These are phyloP conservation scores for Fusarium sp. DNA, from an alignment of 2,329 filamentous ascomycete genomes.

Conservation along the genomic window DNA sequence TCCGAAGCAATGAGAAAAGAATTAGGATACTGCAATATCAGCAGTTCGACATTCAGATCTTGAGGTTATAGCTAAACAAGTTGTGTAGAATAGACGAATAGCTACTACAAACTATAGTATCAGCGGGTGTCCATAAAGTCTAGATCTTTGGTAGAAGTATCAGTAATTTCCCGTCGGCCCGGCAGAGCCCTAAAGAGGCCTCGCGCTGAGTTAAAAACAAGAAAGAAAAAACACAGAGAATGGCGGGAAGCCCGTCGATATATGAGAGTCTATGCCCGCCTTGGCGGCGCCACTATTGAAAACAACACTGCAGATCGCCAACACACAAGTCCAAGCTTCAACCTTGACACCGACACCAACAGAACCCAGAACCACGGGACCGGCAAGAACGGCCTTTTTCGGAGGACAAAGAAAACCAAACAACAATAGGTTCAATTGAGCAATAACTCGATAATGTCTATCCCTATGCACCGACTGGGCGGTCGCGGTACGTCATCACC, in stretches of 20 bases:
- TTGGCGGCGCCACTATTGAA: constrained; percentile 42
- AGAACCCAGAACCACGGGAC: constrained; percentile 17
- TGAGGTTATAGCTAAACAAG: neutral
- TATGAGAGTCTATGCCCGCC: constrained; percentile 13
- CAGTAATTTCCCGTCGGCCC: neutral
- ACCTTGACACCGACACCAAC: constrained; percentile 21
- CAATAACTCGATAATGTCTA: constrained; percentile 50
- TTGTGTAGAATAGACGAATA: too few relatives aligned
- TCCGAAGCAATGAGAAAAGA: neutral
- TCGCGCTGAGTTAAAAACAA: neutral
- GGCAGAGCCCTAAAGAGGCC: constrained; percentile 9
- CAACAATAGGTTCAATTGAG: neutral
- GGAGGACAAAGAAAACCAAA: neutral
- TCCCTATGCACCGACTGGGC: constrained; percentile 61
- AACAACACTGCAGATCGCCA: constrained; percentile 36
- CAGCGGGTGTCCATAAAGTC: neutral
- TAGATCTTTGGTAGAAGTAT: neutral
- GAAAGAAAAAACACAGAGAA: constrained; percentile 1
- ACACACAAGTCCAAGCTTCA: constrained; percentile 35
- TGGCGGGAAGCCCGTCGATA: constrained; percentile 3
- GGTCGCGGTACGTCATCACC: constrained; percentile 57
- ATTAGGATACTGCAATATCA: neutral
- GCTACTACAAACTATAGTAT: neutral
- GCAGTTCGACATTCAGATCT: neutral
- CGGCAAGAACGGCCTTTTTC: neutral